Evolutionary conservation across 108 stramenopile genomes (phyloP), one percentile per base, ranked within the genome.

Genomic region (Pseudonitzschia multistriata): DNA sequence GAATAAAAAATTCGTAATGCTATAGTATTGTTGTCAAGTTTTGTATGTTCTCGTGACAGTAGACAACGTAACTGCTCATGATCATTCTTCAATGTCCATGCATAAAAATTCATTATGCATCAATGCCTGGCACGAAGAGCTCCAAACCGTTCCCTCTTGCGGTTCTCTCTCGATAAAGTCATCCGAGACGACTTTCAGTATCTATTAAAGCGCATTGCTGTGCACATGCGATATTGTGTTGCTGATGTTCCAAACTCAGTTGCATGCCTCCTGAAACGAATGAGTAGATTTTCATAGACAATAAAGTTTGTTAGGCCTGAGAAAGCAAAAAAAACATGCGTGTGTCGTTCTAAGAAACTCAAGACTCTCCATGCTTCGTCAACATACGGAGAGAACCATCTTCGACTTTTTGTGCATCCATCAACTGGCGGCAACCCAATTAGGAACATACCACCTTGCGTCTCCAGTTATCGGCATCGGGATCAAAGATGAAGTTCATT

Each of bases 391-490:
- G 17, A 17, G 17, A 45, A 39, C 37, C 10, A 39, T 39, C 10
- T 39, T 39, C 37, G 37, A n/a, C n/a, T n/a, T n/a, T n/a, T n/a
- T n/a, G n/a, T n/a, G 19, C 19, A 48, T 48, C 19, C 19, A 17
- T 48, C 14, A 17, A n/a, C n/a, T n/a, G n/a, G n/a, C n/a, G n/a
- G n/a, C n/a, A n/a, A n/a, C 24, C 24, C 22, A 8, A 53, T 19
- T 24, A 8, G 25, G 15, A 40, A 82, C 81, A 24, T 66, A 82
- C 92, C 37, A 88, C 90, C 78, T 93, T 93, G 74, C 92, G 87
- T 82, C 92, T 80, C 92, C 92, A 93, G 68, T 93, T 93, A 59
- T 93, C 92, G 3, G 93, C 93, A 90, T 94, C 93, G 22, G 93
- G 93, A 78, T 94, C 93, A 77, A 94, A 94, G 65, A 94, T 81